Evolutionary conservation across 192 early-diverging fungal species (phyloP).

Genomic region (Podila clonocystis): DNA sequence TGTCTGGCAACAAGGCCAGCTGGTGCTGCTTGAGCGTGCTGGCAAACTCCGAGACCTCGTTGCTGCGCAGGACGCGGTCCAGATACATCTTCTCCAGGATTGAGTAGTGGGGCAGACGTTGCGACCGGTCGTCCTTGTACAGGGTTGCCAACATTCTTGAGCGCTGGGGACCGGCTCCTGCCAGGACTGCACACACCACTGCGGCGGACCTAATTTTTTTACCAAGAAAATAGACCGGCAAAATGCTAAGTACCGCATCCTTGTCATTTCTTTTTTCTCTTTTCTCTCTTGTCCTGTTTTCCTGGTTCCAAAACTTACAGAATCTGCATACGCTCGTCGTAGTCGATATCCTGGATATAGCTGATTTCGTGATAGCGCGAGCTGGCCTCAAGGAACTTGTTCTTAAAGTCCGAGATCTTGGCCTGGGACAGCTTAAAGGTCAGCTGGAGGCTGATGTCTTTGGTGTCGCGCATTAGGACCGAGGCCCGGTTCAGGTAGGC

Average conservation of each 20-base stretch:
- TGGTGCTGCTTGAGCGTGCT: slow-evolving; percentile 81
- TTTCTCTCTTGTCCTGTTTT: not conserved
- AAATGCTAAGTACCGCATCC: too few species aligned
- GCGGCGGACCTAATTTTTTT: slow-evolving; percentile 65
- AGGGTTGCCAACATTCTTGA: slow-evolving; percentile 87
- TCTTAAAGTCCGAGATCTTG: slow-evolving; percentile 84
- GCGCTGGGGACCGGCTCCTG: slow-evolving; percentile 90
- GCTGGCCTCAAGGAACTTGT: slow-evolving; percentile 87
- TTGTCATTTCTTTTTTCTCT: too few species aligned
- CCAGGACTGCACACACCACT: slow-evolving; percentile 91
- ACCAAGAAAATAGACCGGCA: too few species aligned
- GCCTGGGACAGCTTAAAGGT: slow-evolving; percentile 87
- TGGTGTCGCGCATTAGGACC: slow-evolving; percentile 64
- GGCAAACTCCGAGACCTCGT: slow-evolving; percentile 85
- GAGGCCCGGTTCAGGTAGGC: slow-evolving; percentile 87
- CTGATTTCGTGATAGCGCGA: slow-evolving; percentile 86
- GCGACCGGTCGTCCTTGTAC: slow-evolving; percentile 91
- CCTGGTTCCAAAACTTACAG: slow-evolving; percentile 54
- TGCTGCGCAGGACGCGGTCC: slow-evolving; percentile 81
- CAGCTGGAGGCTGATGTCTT: slow-evolving; percentile 63
- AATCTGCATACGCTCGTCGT: slow-evolving; percentile 65
- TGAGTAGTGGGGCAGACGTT: slow-evolving; percentile 74
- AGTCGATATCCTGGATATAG: slow-evolving; percentile 71
- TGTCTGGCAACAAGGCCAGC: slow-evolving; percentile 74
- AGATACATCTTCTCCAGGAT: slow-evolving; percentile 97